These are phyloP conservation scores for Hirsutella thompsonii DNA, from an alignment of 2,329 filamentous ascomycete genomes.

Conservation along the genomic window DNA sequence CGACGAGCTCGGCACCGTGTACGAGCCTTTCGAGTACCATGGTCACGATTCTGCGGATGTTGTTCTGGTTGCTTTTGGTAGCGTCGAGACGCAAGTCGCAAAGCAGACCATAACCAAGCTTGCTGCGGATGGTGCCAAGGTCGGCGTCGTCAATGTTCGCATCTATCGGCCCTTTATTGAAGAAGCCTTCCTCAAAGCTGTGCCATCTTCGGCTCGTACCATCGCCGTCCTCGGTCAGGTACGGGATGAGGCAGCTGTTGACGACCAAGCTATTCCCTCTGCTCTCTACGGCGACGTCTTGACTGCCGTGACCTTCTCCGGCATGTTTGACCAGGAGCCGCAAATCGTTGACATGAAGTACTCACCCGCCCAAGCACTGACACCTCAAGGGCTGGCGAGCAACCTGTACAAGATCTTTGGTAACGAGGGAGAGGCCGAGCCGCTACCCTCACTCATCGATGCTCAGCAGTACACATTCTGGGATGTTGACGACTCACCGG, in stretches of 20 bases:
- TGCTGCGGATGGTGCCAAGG: constrained; percentile 57
- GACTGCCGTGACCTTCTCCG: constrained; percentile 69
- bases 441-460: constrained; percentile 32
- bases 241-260: constrained; percentile 54
- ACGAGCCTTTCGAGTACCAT: constrained; percentile 86
- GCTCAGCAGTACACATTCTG: constrained; percentile 87
- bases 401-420: constrained; percentile 35
- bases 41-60: constrained; percentile 69
- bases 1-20: constrained; percentile 83
- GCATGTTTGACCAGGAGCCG: constrained; percentile 48
- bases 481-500: constrained; percentile 67
- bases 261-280: constrained; percentile 69
- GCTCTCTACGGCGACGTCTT: constrained; percentile 84
- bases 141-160: constrained; percentile 83
- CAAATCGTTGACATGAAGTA: constrained; percentile 81
- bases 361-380: constrained; percentile 49
- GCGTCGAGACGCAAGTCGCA: constrained; percentile 75
- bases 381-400: constrained; percentile 38
- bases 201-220: constrained; percentile 63
- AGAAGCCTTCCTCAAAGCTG: constrained; percentile 74
- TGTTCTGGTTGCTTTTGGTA: constrained; percentile 87
- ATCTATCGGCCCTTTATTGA: constrained; percentile 93
- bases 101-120: constrained; percentile 68
- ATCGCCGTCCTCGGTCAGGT: constrained; percentile 89
- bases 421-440: constrained; percentile 39